Percentiles rank a stretch among this genome's conserved stretches.
Evolutionary conservation across 805 yeast genomes (phyloP).

Genomic region (Clavispora vitiphila): DNA sequence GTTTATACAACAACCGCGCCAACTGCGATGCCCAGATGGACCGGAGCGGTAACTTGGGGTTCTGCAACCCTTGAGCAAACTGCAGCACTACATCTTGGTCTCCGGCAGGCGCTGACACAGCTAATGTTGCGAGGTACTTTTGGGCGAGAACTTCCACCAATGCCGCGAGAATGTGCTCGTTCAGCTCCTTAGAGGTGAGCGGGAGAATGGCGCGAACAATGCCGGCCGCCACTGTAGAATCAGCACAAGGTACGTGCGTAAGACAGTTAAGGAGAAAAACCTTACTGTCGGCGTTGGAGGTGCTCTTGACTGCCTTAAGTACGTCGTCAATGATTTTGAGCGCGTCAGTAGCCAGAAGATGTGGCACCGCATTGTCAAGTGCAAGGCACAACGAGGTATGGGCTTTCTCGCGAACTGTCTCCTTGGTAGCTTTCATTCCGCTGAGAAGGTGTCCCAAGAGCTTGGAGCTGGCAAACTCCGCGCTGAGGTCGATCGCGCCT

Average conservation of each 20-base stretch:
- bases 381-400: constrained; percentile 26
- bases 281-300: constrained; percentile 63
- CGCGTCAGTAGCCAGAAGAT: constrained; percentile 16
- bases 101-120: constrained; percentile 3
- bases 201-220: constrained; percentile 44
- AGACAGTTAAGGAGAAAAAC: constrained; percentile 45
- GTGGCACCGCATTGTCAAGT: constrained; percentile 14
- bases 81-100: constrained; percentile 19
- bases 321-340: constrained; percentile 46
- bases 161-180: constrained; percentile 55
- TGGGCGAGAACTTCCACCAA: constrained; percentile 46
- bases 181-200: constrained; percentile 66
- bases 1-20: constrained; percentile 2
- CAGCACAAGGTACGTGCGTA: constrained; percentile 18
- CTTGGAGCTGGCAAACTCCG: constrained; percentile 33
- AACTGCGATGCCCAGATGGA: constrained; percentile 62
- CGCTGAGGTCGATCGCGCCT: constrained; percentile 36
- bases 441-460: constrained; percentile 48
- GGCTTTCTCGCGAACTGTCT: constrained; percentile 50
- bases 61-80: constrained; percentile 57
- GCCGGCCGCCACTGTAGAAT: constrained; percentile 16
- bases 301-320: constrained; percentile 51
- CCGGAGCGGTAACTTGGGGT: constrained; percentile 57
- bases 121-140: constrained; percentile 31
- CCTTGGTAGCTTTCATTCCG: constrained; percentile 68